Evolutionary conservation across 108 stramenopile species (phyloP).

Genomic region (Pelagomonas calceolata): DNA sequence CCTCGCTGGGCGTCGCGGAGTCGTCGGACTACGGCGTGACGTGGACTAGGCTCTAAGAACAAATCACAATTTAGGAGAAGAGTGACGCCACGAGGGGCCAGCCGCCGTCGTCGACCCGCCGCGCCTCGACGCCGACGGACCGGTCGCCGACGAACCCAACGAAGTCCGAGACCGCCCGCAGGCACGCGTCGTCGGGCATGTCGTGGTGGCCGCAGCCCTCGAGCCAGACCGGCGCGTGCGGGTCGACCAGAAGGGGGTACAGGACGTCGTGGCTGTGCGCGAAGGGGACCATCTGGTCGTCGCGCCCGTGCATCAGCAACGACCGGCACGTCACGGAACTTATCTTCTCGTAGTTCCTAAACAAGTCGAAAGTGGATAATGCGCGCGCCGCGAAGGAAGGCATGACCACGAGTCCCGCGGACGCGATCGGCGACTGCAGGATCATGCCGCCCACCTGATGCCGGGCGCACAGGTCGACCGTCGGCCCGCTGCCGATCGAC

Average conservation of each 20-base stretch:
- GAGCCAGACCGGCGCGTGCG: background rate
- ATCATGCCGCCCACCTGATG: slow-evolving; percentile 4
- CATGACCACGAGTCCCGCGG: background rate
- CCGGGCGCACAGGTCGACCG: background rate
- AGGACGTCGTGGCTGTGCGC: background rate
- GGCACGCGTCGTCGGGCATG: background rate
- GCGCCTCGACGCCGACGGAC: too few species aligned
- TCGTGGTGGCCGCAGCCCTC: background rate
- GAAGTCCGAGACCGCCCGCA: too few species aligned
- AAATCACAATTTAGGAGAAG: too few species aligned
- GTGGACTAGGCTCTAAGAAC: background rate
- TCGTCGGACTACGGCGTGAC: background rate
- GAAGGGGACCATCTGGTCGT: slow-evolving; percentile 2
- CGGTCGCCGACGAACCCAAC: too few species aligned
- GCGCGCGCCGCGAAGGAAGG: background rate
- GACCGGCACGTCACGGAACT: background rate
- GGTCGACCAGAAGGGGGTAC: background rate
- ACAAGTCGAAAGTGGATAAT: background rate
- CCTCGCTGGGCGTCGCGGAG: background rate
- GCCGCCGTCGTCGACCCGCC: too few species aligned
- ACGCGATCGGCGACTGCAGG: slow-evolving; percentile 3
- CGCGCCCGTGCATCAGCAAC: slow-evolving; percentile 2
- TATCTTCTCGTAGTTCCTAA: slow-evolving; percentile 1
- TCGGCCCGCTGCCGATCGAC: background rate
- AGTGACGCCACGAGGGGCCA: too few species aligned